Evolutionary conservation across 2,329 filamentous ascomycete species (phyloP).

Genomic region (Colletotrichum trifolii): DNA sequence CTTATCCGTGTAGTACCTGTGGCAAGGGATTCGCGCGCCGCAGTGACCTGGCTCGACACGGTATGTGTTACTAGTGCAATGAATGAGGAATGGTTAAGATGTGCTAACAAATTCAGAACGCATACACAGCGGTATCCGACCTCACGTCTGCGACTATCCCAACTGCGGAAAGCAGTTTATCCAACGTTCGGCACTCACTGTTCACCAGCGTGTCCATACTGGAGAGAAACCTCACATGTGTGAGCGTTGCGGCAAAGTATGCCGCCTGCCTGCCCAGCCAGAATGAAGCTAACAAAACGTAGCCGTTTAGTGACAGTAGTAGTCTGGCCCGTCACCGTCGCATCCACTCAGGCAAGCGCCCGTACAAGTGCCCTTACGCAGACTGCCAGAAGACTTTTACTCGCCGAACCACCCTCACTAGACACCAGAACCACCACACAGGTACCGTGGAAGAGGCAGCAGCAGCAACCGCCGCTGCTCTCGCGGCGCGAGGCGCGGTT

Average conservation of each 20-base stretch:
- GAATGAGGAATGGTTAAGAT: neutral
- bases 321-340: constrained; percentile 92
- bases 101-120: constrained; percentile 72
- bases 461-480: constrained; percentile 85
- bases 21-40: constrained; percentile 91
- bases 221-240: constrained; percentile 99
- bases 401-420: constrained; percentile 90
- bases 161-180: constrained; percentile 97
- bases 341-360: constrained; percentile 94
- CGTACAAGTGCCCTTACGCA: constrained; percentile 97
- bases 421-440: constrained; percentile 95
- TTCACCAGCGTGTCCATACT: constrained; percentile 94
- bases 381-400: constrained; percentile 99
- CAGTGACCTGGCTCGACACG: constrained; percentile 94
- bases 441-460: constrained; percentile 95
- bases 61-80: constrained; percentile 64
- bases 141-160: constrained; percentile 90
- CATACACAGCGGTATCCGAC: constrained; percentile 91
- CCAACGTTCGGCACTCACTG: constrained; percentile 92
- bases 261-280: constrained; percentile 20
- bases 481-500: constrained; percentile 66
- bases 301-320: constrained; percentile 97
- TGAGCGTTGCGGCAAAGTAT: constrained; percentile 94
- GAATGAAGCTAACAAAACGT: constrained; percentile 40
- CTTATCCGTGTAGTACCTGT: constrained; percentile 85